Evolutionary conservation across 257 asterid species (phyloP).

Genomic region (Solanum etuberosum): DNA sequence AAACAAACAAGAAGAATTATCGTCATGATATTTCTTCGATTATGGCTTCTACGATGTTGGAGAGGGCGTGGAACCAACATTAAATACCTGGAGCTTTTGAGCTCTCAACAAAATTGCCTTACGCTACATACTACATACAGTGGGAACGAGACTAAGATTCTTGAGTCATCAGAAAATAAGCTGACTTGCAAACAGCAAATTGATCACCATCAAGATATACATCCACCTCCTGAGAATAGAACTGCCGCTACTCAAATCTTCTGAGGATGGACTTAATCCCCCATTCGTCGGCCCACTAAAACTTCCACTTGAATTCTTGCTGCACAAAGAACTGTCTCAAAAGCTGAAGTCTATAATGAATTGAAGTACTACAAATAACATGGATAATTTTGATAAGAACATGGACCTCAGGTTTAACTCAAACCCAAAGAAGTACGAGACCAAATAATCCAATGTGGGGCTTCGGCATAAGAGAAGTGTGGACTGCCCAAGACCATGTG

Average conservation of each 20-base stretch:
- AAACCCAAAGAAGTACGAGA: neutral
- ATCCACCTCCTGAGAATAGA: constrained; percentile 3
- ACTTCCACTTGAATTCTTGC: constrained; percentile 19
- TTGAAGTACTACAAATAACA: neutral
- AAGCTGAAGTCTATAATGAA: neutral
- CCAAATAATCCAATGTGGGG: neutral
- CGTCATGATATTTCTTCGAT: neutral
- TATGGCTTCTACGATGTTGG: neutral
- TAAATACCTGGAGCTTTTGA: neutral
- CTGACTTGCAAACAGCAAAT: constrained; percentile 11
- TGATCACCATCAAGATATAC: constrained; percentile 4
- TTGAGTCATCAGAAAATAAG: constrained; percentile 11
- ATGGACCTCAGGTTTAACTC: neutral
- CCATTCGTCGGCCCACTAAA: constrained; percentile 18
- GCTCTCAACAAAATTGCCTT: neutral
- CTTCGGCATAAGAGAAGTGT: neutral
- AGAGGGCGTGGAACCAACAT: neutral
- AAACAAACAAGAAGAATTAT: neutral
- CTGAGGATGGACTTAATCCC: constrained; percentile 12
- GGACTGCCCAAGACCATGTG: neutral
- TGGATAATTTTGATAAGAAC: neutral
- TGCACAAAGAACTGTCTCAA: neutral
- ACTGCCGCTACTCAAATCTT: constrained; percentile 23
- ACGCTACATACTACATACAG: neutral
- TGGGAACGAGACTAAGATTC: neutral